Evolutionary conservation across 176 grass and related monocot species (phyloP), one percentile per base, ranked within the genome.

Genomic region (Oryza glaberrima): DNA sequence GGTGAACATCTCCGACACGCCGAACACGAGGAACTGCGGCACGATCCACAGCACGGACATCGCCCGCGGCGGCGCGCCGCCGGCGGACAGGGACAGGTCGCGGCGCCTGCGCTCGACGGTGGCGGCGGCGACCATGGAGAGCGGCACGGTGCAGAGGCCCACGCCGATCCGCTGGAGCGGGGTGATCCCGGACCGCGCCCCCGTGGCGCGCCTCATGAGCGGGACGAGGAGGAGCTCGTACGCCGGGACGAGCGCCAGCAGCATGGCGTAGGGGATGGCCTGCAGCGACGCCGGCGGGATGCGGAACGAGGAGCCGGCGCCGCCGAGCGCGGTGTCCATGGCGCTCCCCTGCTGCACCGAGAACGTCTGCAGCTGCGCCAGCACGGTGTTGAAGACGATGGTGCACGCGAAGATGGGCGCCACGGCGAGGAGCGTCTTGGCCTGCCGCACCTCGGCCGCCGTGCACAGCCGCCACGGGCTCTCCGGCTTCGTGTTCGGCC

Each of bases 351-450:
- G 96, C 82, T 95, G 96, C 72, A 98, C 96, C 14, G 96, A 98
- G 91, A 98, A 98, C 65, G 96, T 98, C 85, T 98, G 96, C 65
- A 98, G 93, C 87, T 98, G 96, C 45, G 96, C 96, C 4, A 95
- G 83, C 86, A 98, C 92, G 28, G 96, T 98, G 93, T 98, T 98
- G 86, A 98, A 98, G 69, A 98, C 85, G 80, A 98, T 95, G 67
- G 96, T 98, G 87, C 96, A 98, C 35, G 96, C 93, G 77, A 95
- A 95, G 56, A 98, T 95, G n/a, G 96, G 96, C 11, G 92, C 92
- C 85, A 98, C 89, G 69, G 93, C 92, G 11, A 98, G 91, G 41
- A 98, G 87, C 23, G 85, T 95, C 80, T 98, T 98, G 22, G 89
- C 88, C 80, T 95, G 89, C 84, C 84, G 91, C 22, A 98, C 93